These are phyloP conservation scores for Monilinia aucupariae DNA, from an alignment of 2,329 filamentous ascomycete genomes.

Conservation along the genomic window DNA sequence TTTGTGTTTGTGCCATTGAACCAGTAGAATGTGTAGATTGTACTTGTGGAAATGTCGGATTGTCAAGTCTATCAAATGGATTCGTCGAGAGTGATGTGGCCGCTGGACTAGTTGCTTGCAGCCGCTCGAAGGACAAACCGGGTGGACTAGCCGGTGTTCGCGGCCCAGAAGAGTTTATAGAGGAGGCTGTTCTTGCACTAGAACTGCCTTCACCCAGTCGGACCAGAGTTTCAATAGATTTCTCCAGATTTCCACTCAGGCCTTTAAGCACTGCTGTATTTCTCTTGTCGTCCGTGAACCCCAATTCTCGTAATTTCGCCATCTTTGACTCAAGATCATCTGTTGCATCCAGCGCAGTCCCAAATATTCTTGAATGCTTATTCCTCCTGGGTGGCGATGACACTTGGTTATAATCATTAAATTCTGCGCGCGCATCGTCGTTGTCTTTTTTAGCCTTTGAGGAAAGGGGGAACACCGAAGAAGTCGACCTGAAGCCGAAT, in stretches of 20 bases:
- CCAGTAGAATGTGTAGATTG: slow-evolving; percentile 63
- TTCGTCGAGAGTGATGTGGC: slow-evolving; percentile 46
- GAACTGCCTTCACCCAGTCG: slow-evolving; percentile 66
- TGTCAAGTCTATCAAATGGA: slow-evolving; percentile 57
- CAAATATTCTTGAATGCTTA: slow-evolving; percentile 65
- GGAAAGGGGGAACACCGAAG: slow-evolving; percentile 45
- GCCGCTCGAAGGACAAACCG: slow-evolving; percentile 31
- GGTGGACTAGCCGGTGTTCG: slow-evolving; percentile 40
- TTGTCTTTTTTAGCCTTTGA: slow-evolving; percentile 42
- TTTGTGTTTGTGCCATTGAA: slow-evolving; percentile 51
- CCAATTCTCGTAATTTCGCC: slow-evolving; percentile 77
- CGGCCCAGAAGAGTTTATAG: slow-evolving; percentile 47
- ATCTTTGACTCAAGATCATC: slow-evolving; percentile 72
- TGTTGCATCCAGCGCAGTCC: slow-evolving; percentile 53
- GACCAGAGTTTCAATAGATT: slow-evolving; percentile 77
- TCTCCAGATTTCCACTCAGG: slow-evolving; percentile 78
- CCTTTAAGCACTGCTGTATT: slow-evolving; percentile 79
- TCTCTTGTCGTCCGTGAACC: slow-evolving; percentile 76
- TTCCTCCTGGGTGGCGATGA: slow-evolving; percentile 30
- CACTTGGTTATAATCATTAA: slow-evolving; percentile 21
- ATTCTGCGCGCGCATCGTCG: slow-evolving; percentile 19
- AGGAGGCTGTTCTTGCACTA: slow-evolving; percentile 35
- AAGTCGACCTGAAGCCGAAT: slow-evolving; percentile 61
- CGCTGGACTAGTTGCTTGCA: slow-evolving; percentile 22
- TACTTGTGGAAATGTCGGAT: slow-evolving; percentile 45